Evolutionary conservation across 805 yeast genomes (phyloP), one percentile per base, ranked within the genome.

Genomic region (Metschnikowia shivogae): DNA sequence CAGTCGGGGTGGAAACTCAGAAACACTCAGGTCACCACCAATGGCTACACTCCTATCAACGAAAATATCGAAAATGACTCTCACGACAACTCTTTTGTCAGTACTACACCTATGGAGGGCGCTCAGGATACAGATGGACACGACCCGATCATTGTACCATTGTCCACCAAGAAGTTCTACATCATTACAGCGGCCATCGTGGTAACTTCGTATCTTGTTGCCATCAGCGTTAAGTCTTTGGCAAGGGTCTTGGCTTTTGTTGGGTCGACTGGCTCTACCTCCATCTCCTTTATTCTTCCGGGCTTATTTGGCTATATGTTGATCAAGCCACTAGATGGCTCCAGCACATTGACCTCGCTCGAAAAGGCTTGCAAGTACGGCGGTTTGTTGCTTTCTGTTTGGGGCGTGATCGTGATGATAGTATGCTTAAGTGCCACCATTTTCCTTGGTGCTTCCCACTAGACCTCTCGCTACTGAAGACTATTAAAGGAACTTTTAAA

Each of bases 181-280:
- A 36, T 53, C 26, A 63, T 68, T 38, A 68, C 73, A 12, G 46
- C 58, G 1, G 42, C 47, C 6, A 58, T 67, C 19, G 69, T 89
- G 41, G 32, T 74, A 0, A 56, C 72, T 5, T 80, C 89, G 38
- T 89, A 84, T 59, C 44, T 69, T 1, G 68, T 84, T 8, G 93
- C 97, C 0, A 65, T 83, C 30, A 62, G 79, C 3, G 83, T 89
- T 27, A 69, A 69, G 11, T 87, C 96, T 0, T 78, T 89, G 54
- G 95, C 92, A 24, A 77, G 82, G 38, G 90, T 90, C 11, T 68
- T 89, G 53, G 89, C 96, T 1, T 71, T 89, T 52, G 96, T 89
- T 4, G 97, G 97, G 2, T 86, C 96, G 1, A 89, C 96, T 0
- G 97, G 97, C 0, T 87, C 96, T 1, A 89, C 97, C 0, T 80